Percentiles rank a stretch among this genome's conserved stretches.
Conservation (phyloP, 2,329 filamentous ascomycete genomes). For the Trichophyton equinum region DNA sequence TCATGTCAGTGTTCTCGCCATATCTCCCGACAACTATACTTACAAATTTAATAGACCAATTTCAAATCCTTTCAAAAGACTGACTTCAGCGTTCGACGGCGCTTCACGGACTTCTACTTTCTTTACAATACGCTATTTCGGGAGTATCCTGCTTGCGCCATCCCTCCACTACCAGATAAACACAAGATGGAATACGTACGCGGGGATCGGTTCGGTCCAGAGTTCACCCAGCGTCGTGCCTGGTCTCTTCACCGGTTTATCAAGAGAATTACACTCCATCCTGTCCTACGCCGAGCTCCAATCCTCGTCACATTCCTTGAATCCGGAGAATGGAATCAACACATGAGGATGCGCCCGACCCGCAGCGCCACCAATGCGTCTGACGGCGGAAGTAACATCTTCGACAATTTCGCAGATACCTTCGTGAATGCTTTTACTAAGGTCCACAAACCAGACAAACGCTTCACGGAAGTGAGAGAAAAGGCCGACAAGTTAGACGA, state of each 20-base stretch:
- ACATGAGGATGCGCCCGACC: conserved; percentile 67
- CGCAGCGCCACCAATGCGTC: conserved; percentile 45
- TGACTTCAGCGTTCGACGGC: conserved; percentile 66
- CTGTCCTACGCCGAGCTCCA: conserved; percentile 68
- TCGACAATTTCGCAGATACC: conserved; percentile 89
- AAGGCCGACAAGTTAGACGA: conserved; percentile 89
- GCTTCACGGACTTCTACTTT: conserved; percentile 97
- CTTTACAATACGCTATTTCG: conserved; percentile 79
- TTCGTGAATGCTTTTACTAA: conserved; percentile 97
- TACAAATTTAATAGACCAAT: conserved; percentile 55
- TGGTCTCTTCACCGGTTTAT: conserved; percentile 89
- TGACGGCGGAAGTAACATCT: conserved; percentile 51
- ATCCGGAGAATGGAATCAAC: conserved; percentile 88
- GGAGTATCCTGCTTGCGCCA: conserved; percentile 82
- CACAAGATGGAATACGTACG: conserved; percentile 98
- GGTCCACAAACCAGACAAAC: conserved; percentile 84
- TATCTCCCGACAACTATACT: background rate
- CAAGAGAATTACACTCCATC: conserved; percentile 72
- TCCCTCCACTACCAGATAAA: conserved; percentile 92
- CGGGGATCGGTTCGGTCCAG: conserved; percentile 83
- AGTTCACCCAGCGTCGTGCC: conserved; percentile 80
- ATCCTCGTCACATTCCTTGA: conserved; percentile 86
- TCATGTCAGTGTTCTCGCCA: conserved; percentile 46
- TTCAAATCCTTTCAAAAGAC: conserved; percentile 85
- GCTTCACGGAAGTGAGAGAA: conserved; percentile 88